Percentiles rank a stretch among this genome's conserved stretches.
phyloP scores from a whole-genome alignment of 1,284 basidiomycete genomes.

The Malassezia slooffiae region DNA sequence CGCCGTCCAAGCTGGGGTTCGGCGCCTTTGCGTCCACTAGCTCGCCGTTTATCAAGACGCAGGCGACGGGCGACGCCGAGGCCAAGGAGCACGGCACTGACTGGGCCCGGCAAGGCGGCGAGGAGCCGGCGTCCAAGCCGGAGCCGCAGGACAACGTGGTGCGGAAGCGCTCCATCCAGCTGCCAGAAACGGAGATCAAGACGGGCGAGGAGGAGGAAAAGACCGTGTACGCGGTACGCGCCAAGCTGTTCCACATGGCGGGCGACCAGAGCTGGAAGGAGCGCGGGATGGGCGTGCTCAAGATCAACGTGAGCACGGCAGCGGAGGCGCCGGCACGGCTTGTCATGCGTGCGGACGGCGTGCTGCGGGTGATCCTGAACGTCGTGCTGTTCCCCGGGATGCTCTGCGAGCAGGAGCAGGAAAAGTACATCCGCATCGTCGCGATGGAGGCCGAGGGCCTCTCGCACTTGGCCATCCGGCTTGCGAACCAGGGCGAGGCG shows the following conservation, averaged over 20 bases:
- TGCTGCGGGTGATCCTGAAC: slow-evolving; percentile 72
- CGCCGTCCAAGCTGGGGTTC: slow-evolving; percentile 4
- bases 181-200: slow-evolving; percentile 49
- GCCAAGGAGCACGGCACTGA: background rate
- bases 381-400: slow-evolving; percentile 75
- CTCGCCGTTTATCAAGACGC: background rate
- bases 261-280: slow-evolving; percentile 68
- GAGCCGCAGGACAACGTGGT: slow-evolving; percentile 8
- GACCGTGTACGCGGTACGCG: slow-evolving; percentile 69
- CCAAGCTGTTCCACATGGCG: slow-evolving; percentile 65
- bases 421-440: slow-evolving; percentile 39
- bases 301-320: slow-evolving; percentile 58
- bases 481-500: slow-evolving; percentile 14
- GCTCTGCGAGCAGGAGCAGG: slow-evolving; percentile 64
- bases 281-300: slow-evolving; percentile 69
- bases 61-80: background rate
- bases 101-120: background rate
- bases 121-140: background rate
- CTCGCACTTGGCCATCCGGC: slow-evolving; percentile 38
- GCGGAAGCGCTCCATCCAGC: slow-evolving; percentile 7
- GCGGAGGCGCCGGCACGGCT: slow-evolving; percentile 63
- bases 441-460: slow-evolving; percentile 36
- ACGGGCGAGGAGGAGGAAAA: slow-evolving; percentile 89
- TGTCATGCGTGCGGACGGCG: slow-evolving; percentile 90
- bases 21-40: slow-evolving; percentile 15